These are phyloP conservation scores for Naganishia friedmannii DNA, from an alignment of 768 basidiomycete genomes.

Conservation along the genomic window DNA sequence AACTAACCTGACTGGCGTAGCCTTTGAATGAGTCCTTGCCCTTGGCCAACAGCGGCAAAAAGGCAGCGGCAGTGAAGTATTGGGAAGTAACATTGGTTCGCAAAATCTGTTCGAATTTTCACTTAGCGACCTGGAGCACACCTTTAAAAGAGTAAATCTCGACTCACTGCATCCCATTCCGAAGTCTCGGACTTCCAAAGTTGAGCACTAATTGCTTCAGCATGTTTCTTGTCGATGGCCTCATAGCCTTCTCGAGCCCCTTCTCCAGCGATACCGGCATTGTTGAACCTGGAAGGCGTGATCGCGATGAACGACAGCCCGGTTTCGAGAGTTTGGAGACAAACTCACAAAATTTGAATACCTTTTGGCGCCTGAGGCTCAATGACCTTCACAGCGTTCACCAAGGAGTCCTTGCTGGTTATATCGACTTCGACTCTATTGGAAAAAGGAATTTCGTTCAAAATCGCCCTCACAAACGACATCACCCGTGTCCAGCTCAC, in stretches of 20 bases:
- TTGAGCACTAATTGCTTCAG: slow-evolving; percentile 37
- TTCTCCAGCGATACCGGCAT: slow-evolving; percentile 48
- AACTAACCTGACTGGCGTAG: slow-evolving; percentile 37
- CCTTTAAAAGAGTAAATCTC: neutral
- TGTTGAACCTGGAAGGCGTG: slow-evolving; percentile 37
- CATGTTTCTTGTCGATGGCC: slow-evolving; percentile 23
- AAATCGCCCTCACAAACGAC: neutral
- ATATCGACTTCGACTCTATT: slow-evolving; percentile 35
- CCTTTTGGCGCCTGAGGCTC: slow-evolving; percentile 36
- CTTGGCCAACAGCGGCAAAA: slow-evolving; percentile 40
- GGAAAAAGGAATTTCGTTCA: neutral
- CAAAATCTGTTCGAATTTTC: neutral
- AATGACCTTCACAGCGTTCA: slow-evolving; percentile 35
- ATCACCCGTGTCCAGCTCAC: too few relatives aligned
- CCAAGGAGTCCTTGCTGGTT: slow-evolving; percentile 37
- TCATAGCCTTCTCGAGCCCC: slow-evolving; percentile 42
- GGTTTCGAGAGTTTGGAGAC: neutral
- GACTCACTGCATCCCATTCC: slow-evolving; percentile 34
- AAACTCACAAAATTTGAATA: slow-evolving; percentile 40
- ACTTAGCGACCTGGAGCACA: too few relatives aligned
- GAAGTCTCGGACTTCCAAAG: slow-evolving; percentile 35
- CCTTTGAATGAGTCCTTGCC: slow-evolving; percentile 36
- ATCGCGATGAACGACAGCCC: neutral
- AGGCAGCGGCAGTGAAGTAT: slow-evolving; percentile 41
- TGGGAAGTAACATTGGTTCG: slow-evolving; percentile 19